These are phyloP conservation scores for Ophiostoma tasmaniense DNA, from an alignment of 2,329 filamentous ascomycete species.

Conservation along the genomic window DNA sequence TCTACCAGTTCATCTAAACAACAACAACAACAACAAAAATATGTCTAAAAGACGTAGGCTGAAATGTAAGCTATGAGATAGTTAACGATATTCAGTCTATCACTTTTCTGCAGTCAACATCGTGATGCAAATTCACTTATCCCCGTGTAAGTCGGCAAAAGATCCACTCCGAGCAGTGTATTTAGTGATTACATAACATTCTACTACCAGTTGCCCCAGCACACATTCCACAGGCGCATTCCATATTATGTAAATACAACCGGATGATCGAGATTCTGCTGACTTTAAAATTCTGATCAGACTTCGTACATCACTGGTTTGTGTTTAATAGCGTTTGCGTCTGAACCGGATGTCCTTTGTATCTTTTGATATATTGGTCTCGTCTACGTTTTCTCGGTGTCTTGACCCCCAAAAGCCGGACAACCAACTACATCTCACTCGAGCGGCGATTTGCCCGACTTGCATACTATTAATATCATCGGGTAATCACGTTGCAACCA, in stretches of 20 bases:
- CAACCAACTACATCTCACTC: background rate
- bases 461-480: background rate
- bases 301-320: background rate
- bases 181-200: background rate
- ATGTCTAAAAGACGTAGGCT: no score
- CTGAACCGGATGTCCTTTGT: background rate
- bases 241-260: background rate
- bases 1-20: no score
- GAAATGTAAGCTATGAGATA: no score
- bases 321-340: background rate
- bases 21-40: no score
- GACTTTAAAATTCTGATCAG: background rate
- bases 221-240: background rate
- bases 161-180: background rate
- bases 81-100: no score
- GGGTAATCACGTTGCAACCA: background rate
- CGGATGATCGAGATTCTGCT: background rate
- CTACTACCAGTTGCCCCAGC: background rate
- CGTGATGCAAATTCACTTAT: background rate
- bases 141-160: background rate
- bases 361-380: background rate
- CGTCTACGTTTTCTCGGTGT: background rate
- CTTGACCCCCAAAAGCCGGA: background rate
- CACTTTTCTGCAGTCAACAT: background rate
- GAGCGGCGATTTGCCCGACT: background rate